Evolutionary conservation across 2,329 filamentous ascomycete genomes (phyloP), one percentile per base, ranked within the genome.

Genomic region (Drechslerella stenobrocha): DNA sequence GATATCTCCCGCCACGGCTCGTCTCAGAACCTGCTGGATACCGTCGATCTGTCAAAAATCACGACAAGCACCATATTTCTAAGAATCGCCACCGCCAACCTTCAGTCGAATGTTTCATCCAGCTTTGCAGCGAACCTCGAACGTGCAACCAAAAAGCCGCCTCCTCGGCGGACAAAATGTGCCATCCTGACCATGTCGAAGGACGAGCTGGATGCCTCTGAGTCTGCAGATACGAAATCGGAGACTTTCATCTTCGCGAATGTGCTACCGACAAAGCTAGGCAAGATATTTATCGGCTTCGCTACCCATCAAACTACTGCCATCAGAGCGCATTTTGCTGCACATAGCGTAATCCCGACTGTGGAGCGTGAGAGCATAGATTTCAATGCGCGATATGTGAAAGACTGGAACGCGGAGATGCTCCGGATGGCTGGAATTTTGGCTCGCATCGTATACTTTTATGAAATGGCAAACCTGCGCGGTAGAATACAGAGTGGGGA

Each of bases 341-440:
- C 93, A 0, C 93, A 91, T 0, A 96, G 92, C 0, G 86, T 98
- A 11, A 98, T 98, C 60, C 93, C 93, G 0, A 98, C 93, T 0
- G 95, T 98, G 1, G 93, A 98, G 77, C 85, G 93, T 74, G 93
- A 98, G 75, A 93, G 90, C 55, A 96, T 98, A 61, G 93, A 98
- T 76, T 81, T 98, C 70, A 97, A 98, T 75, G 95, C 93, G 13
- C 85, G 91, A 58, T 96, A 90, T 81, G 92, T 98, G 13, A 87
- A 90, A 70, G 90, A 86, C 13, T 98, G 93, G 95, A 98, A 98
- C 73, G 81, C 89, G 20, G 93, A 97, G 75, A 89, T 98, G 81
- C 80, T 98, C 35, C 84, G 92, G 42, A 88, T 91, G 26, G 89
- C 92, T 15, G 93, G 93, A 37, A 90, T 98, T 71, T 86, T 95